Evolutionary conservation across 2,329 filamentous ascomycete species (phyloP).

Genomic region (Ceratocystiopsis minuta): DNA sequence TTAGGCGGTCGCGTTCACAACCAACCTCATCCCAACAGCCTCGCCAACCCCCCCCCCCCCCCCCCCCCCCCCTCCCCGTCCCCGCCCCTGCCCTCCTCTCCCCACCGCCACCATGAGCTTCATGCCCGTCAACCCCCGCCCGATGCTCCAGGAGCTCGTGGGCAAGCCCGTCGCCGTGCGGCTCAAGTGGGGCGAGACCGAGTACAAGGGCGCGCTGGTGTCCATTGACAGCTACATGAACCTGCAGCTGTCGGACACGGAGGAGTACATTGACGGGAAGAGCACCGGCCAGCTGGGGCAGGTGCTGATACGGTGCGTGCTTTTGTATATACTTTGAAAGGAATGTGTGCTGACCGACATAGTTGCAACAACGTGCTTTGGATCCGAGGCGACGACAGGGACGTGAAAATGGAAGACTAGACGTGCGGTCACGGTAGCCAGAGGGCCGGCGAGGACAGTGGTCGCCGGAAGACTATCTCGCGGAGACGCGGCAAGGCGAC

Average conservation of each 20-base stretch:
- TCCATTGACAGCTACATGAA: constrained; percentile 99
- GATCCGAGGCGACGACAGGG: constrained; percentile 46
- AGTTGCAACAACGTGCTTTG: constrained; percentile 78
- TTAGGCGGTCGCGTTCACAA: background rate
- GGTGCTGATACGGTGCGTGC: constrained; percentile 64
- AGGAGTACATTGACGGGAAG: constrained; percentile 84
- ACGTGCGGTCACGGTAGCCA: no score
- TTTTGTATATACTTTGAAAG: background rate
- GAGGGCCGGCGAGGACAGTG: background rate
- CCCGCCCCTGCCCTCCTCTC: background rate
- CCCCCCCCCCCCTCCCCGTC: no score
- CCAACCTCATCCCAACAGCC: background rate
- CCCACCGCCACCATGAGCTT: constrained; percentile 26
- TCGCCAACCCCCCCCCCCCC: background rate
- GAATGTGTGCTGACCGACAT: background rate
- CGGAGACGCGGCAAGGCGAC: no score
- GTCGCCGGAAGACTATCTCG: no score
- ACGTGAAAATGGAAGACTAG: constrained; percentile 39
- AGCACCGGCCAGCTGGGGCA: constrained; percentile 71
- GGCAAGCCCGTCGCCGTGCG: constrained; percentile 81
- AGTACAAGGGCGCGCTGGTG: constrained; percentile 81
- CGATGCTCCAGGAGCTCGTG: constrained; percentile 85
- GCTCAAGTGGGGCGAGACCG: constrained; percentile 94
- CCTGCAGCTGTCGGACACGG: constrained; percentile 74
- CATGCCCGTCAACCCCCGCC: constrained; percentile 89